Evolutionary conservation across 1,284 basidiomycete genomes (phyloP).

Genomic region (Melampsora larici-populina): DNA sequence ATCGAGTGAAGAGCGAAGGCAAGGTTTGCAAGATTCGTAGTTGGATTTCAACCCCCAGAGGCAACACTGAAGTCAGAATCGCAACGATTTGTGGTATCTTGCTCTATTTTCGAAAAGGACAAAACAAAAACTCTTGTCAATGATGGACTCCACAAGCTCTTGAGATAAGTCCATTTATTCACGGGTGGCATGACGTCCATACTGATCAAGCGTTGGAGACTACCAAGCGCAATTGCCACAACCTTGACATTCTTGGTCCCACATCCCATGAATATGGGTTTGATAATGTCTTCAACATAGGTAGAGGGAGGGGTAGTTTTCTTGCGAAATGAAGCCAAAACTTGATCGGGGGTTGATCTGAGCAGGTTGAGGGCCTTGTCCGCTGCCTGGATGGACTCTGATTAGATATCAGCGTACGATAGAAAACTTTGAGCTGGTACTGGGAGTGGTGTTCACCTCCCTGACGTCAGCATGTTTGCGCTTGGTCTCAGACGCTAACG

Average conservation of each 20-base stretch:
- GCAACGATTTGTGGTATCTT: constrained; percentile 72
- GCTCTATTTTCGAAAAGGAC: constrained; percentile 56
- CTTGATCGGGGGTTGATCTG: constrained; percentile 47
- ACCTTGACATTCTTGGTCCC: constrained; percentile 90
- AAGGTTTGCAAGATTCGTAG: constrained; percentile 85
- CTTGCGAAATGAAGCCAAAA: constrained; percentile 46
- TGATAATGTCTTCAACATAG: constrained; percentile 69
- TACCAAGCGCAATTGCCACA: constrained; percentile 82
- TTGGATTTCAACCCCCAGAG: constrained; percentile 90
- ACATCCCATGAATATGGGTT: constrained; percentile 89
- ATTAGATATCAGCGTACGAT: not conserved
- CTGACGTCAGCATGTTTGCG: constrained; percentile 76
- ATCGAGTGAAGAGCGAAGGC: constrained; percentile 81
- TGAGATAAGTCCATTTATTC: constrained; percentile 44
- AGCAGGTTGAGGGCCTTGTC: constrained; percentile 50
- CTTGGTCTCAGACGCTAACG: constrained; percentile 72
- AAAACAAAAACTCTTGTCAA: constrained; percentile 3
- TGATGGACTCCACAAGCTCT: not conserved
- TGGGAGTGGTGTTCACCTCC: constrained; percentile 64
- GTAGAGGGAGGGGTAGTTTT: constrained; percentile 29
- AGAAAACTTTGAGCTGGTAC: constrained; percentile 59
- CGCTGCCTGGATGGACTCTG: constrained; percentile 46
- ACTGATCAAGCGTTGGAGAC: constrained; percentile 83
- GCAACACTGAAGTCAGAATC: constrained; percentile 79
- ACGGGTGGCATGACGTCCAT: constrained; percentile 72